phyloP scores from a whole-genome alignment of 768 basidiomycete genomes.

The Trametes sanguinea region DNA sequence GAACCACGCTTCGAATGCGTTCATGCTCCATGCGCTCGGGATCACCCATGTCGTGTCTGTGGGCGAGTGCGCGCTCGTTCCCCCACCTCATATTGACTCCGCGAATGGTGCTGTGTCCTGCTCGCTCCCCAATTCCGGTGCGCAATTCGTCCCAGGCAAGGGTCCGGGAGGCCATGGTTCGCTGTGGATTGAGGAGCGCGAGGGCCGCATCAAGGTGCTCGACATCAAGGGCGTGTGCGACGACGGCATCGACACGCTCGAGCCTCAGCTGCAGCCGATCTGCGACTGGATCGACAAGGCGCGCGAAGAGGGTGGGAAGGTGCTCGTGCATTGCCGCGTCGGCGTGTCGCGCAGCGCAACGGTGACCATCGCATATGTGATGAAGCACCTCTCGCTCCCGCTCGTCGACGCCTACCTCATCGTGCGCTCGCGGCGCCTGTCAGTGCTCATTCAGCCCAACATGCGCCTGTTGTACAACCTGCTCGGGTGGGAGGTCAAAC shows the following conservation, averaged over 20 bases:
- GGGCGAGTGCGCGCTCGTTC: constrained; percentile 89
- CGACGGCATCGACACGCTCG: constrained; percentile 94
- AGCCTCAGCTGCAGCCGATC: constrained; percentile 84
- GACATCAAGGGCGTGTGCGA: constrained; percentile 93
- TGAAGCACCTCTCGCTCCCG: constrained; percentile 84
- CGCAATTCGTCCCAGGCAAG: constrained; percentile 47
- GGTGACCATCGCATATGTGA: constrained; percentile 97
- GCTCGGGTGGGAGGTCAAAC: constrained; percentile 90
- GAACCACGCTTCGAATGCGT: constrained; percentile 91
- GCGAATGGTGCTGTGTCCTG: constrained; percentile 9
- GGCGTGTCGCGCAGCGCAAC: constrained; percentile 96
- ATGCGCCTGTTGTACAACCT: constrained; percentile 95
- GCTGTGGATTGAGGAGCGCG: constrained; percentile 84
- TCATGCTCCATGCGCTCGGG: constrained; percentile 93
- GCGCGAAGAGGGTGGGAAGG: constrained; percentile 77
- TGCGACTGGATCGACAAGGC: constrained; percentile 95
- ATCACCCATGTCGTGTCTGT: constrained; percentile 98
- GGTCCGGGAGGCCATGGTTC: constrained; percentile 61
- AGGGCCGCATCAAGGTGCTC: constrained; percentile 86
- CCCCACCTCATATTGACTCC: constrained; percentile 55
- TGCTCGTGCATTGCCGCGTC: constrained; percentile 97
- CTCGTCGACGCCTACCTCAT: constrained; percentile 94
- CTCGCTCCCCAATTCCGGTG: constrained; percentile 24
- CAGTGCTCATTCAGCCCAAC: constrained; percentile 92
- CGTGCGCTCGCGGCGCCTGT: constrained; percentile 86